A percentile compares a stretch with the other conserved stretches of the same genome.
Conservation (phyloP, 2,329 filamentous ascomycete species). For the Triangularia verruculosa region DNA sequence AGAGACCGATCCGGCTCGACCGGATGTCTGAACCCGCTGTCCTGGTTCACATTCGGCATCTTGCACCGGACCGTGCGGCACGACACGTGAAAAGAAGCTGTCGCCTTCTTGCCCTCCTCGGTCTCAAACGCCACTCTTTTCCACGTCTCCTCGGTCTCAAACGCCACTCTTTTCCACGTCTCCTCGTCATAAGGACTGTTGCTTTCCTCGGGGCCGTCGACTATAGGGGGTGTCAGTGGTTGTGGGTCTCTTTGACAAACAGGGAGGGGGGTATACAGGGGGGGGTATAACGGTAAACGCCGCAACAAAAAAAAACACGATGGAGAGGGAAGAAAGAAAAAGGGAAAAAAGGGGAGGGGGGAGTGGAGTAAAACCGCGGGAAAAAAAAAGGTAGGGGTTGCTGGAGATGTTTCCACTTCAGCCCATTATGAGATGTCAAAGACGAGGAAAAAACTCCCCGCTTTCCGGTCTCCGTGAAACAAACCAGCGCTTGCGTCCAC, state of each 20-base stretch:
- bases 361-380: neutral
- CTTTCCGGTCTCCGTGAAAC: neutral
- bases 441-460: neutral
- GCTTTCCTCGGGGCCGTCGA: neutral
- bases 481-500: neutral
- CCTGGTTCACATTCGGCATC: constrained; percentile 66
- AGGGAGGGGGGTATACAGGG: neutral
- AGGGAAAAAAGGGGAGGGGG: neutral
- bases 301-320: neutral
- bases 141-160: no score
- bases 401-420: constrained; percentile 2
- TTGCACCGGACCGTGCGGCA: constrained; percentile 68
- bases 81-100: constrained; percentile 56
- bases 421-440: neutral
- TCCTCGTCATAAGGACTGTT: constrained; percentile 63
- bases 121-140: constrained; percentile 48
- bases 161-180: constrained; percentile 60
- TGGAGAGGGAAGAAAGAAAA: neutral
- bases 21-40: constrained; percentile 53
- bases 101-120: constrained; percentile 30
- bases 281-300: neutral
- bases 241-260: neutral
- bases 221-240: constrained; percentile 13
- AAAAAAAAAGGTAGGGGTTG: neutral
- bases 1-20: constrained; percentile 58